Evolutionary conservation across 1,284 basidiomycete genomes (phyloP), one percentile per base, ranked within the genome.

Genomic region (Ustilago bromivora): DNA sequence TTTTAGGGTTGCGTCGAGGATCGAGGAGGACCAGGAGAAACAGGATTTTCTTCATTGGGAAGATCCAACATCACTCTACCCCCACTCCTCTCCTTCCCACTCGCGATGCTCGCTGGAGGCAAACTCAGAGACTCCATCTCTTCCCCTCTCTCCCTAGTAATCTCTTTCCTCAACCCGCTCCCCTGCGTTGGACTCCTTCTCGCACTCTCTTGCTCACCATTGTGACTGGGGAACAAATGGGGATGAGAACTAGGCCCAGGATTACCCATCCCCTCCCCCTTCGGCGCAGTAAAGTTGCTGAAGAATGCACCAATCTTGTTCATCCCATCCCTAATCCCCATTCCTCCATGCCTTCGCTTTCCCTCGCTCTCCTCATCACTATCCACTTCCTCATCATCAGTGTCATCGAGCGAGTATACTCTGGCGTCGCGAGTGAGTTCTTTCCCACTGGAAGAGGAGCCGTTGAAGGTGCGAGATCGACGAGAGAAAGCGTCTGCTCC

Each of bases 181-280:
- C 9, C 31, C 31, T 51, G 49, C 6, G 28, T 19, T 9, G 46
- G 46, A 49, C 52, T 49, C 47, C 46, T 28, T n/a, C 15, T 36
- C 34, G 31, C n/a, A 60, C 49, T 31, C 17, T 28, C 15, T 4
- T 32, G 54, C 36, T 61, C 56, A 19, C 43, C 1, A 17, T 31
- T 31, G 40, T 62, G 57, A 2, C 57, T 19, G 0, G 75, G 60
- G 56, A 78, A 78, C 32, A 78, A 43, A 54, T 78, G 76, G 17
- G 76, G 76, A 59, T 78, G 76, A 38, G 59, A 63, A 0, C 59
- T 78, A 0, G 76, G 76, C 2, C 76, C 76, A 0, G 76, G 76
- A 66, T 78, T 78, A 31, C 76, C 76, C 76, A 78, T 78, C 7
- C 76, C 76, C 38, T 78, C 72, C 0, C 76, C 76, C 51, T 78